Percentiles rank a stretch among this genome's conserved stretches.
Evolutionary conservation across 306 rosid genomes (phyloP).

Genomic region (Vicia faba): DNA sequence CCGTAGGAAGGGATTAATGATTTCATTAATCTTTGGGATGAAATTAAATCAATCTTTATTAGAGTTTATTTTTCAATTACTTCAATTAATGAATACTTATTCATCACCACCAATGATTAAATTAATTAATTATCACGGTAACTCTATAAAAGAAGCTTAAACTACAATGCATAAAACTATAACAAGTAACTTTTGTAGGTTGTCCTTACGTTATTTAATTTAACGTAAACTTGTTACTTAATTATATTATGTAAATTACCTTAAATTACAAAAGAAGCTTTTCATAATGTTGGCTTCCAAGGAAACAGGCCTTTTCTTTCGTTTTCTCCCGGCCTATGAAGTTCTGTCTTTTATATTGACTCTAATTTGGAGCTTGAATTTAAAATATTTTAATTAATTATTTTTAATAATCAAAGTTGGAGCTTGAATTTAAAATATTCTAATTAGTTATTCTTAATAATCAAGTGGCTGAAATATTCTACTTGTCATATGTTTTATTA

Average conservation of each 20-base stretch:
- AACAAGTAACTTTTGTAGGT: not conserved
- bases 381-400: no score
- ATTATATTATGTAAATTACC: not conserved
- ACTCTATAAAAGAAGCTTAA: not conserved
- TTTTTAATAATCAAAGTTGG: no score
- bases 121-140: no score
- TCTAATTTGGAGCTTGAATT: not conserved
- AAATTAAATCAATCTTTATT: not conserved
- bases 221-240: constrained; percentile 7
- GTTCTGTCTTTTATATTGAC: constrained; percentile 11
- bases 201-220: constrained; percentile 29
- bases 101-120: no score
- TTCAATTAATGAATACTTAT: no score
- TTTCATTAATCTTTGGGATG: constrained; percentile 13
- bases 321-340: not conserved
- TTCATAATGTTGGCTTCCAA: constrained; percentile 28
- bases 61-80: constrained; percentile 1
- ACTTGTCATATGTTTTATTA: no score
- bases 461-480: no score
- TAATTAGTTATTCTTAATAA: no score
- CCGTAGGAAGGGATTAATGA: constrained; percentile 34
- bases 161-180: not conserved
- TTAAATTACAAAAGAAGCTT: constrained; percentile 31
- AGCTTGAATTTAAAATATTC: no score
- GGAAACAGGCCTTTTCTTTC: constrained; percentile 25